Percentiles rank a stretch among this genome's conserved stretches.
These are phyloP conservation scores for Cerrena zonata DNA, from an alignment of 1,284 basidiomycete species.

Conservation along the genomic window DNA sequence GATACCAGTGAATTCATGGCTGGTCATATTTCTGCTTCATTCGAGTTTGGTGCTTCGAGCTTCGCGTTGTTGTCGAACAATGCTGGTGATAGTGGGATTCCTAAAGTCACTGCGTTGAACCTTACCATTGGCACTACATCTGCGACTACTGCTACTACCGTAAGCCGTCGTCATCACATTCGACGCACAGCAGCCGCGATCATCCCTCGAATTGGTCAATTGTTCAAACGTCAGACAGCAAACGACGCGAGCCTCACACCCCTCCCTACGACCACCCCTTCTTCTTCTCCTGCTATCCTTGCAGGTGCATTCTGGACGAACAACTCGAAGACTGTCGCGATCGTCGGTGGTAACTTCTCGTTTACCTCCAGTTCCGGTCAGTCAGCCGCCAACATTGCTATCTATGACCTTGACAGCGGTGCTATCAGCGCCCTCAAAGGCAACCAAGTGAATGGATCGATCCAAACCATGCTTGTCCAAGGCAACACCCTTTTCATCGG, in stretches of 20 bases:
- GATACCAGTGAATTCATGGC: slow-evolving; percentile 61
- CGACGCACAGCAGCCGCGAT: slow-evolving; percentile 39
- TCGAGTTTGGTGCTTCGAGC: slow-evolving; percentile 63
- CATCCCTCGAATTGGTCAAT: slow-evolving; percentile 44
- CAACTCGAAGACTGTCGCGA: slow-evolving; percentile 58
- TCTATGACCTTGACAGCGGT: slow-evolving; percentile 61
- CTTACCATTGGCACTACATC: slow-evolving; percentile 41
- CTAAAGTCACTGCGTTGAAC: slow-evolving; percentile 54
- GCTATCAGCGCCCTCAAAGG: slow-evolving; percentile 56
- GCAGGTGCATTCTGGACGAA: slow-evolving; percentile 90
- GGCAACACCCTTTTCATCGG: slow-evolving; percentile 71
- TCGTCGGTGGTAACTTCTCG: slow-evolving; percentile 89
- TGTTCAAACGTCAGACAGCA: slow-evolving; percentile 49
- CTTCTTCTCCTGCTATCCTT: slow-evolving; percentile 74
- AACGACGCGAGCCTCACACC: slow-evolving; percentile 32
- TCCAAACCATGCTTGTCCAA: slow-evolving; percentile 65
- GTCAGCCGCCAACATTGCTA: slow-evolving; percentile 54
- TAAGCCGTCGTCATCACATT: slow-evolving; percentile 33
- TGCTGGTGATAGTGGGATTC: slow-evolving; percentile 36
- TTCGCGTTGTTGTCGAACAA: slow-evolving; percentile 68
- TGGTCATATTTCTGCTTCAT: slow-evolving; percentile 52
- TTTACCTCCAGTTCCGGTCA: slow-evolving; percentile 43
- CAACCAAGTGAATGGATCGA: slow-evolving; percentile 62
- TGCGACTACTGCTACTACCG: slow-evolving; percentile 21
- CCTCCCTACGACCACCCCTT: slow-evolving; percentile 51